These are phyloP conservation scores for Fusarium oligoseptatum DNA, from an alignment of 2,329 filamentous ascomycete genomes.

Conservation along the genomic window DNA sequence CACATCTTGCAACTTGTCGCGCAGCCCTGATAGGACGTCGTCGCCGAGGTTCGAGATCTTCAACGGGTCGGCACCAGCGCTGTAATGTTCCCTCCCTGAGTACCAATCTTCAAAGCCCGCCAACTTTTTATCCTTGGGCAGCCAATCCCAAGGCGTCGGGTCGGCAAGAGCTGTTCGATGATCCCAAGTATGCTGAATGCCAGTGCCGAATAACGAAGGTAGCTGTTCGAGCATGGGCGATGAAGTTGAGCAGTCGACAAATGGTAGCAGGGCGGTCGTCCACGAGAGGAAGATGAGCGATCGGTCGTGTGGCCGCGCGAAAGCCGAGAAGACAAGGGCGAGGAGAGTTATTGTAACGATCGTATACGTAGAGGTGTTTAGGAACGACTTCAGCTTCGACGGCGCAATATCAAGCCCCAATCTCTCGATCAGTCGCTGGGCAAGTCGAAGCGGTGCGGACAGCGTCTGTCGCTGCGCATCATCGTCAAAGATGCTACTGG, in stretches of 20 bases:
- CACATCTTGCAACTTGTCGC: slow-evolving; percentile 45
- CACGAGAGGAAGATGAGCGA: slow-evolving; percentile 54
- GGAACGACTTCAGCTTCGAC: neutral
- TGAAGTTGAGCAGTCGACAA: slow-evolving; percentile 50
- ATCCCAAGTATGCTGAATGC: slow-evolving; percentile 46
- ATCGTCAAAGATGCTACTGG: neutral
- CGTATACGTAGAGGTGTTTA: slow-evolving; percentile 3
- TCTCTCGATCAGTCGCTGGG: neutral
- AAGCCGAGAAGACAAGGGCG: slow-evolving; percentile 36
- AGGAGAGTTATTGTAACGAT: slow-evolving; percentile 11
- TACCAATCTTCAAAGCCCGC: slow-evolving; percentile 50
- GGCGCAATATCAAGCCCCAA: neutral
- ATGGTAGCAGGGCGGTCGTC: slow-evolving; percentile 50
- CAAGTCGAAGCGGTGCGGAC: neutral
- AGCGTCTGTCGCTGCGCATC: neutral
- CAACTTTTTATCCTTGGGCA: slow-evolving; percentile 41
- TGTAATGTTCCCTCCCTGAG: slow-evolving; percentile 49
- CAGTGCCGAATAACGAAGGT: slow-evolving; percentile 33
- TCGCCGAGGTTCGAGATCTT: slow-evolving; percentile 56
- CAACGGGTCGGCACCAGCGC: slow-evolving; percentile 54
- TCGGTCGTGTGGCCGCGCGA: slow-evolving; percentile 47
- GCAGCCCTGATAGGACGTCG: slow-evolving; percentile 45
- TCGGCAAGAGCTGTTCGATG: slow-evolving; percentile 47
- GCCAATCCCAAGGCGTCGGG: slow-evolving; percentile 41
- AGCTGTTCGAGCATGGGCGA: slow-evolving; percentile 45